Percentiles rank a stretch among this genome's conserved stretches.
phyloP scores from a whole-genome alignment of 23 red algal species.

The Chondrus crispus region DNA sequence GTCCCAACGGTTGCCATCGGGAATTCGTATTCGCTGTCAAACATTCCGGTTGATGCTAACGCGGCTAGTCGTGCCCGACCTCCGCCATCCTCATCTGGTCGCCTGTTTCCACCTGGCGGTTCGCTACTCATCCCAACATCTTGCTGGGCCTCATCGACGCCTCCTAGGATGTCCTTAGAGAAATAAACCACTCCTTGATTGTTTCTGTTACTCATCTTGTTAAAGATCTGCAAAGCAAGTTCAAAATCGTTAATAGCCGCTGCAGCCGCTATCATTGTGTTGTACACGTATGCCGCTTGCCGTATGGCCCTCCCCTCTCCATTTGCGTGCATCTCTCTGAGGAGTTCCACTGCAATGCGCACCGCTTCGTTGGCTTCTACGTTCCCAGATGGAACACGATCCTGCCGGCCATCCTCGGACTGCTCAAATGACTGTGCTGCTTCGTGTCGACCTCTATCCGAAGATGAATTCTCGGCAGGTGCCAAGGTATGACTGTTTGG shows the following conservation, averaged over 20 bases:
- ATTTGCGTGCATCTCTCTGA: slow-evolving; percentile 45
- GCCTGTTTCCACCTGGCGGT: no score
- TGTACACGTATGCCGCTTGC: slow-evolving; percentile 48
- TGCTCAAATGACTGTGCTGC: not conserved
- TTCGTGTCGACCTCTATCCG: not conserved
- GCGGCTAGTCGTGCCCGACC: not conserved
- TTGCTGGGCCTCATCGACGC: not conserved
- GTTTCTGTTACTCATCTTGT: slow-evolving; percentile 44
- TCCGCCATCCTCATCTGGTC: not conserved
- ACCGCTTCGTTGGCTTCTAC: no score
- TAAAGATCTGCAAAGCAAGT: slow-evolving; percentile 44
- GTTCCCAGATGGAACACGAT: no score
- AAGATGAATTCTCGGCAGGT: not conserved
- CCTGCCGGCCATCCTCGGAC: not conserved
- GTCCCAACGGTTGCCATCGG: slow-evolving; percentile 40
- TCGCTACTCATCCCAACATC: no score
- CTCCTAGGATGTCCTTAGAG: not conserved
- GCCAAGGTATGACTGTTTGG: not conserved
- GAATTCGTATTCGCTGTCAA: slow-evolving; percentile 33
- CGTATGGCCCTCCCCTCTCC: slow-evolving; percentile 15
- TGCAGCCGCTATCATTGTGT: slow-evolving; percentile 37
- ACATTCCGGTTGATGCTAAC: not conserved
- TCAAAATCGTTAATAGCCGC: slow-evolving; percentile 23
- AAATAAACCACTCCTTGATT: slow-evolving; percentile 41
- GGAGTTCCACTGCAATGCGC: not conserved